A percentile compares a stretch with the other conserved stretches of the same genome.
Conservation (phyloP, 2,329 filamentous ascomycete species). For the Stachybotrys echinatus region DNA sequence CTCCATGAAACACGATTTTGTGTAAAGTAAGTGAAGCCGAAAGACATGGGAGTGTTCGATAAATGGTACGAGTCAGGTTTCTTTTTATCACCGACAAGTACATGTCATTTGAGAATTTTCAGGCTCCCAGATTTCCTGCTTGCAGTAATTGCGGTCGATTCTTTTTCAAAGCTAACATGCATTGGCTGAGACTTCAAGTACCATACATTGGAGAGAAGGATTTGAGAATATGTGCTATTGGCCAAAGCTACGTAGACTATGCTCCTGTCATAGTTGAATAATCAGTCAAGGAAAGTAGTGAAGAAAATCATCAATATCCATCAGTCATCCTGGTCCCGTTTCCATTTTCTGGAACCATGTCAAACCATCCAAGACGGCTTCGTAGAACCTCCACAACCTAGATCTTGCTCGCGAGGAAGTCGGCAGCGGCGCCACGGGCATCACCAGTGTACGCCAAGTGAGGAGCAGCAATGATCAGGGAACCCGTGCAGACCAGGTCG, state of each 20-base stretch:
- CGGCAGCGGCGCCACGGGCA: slow-evolving; percentile 13
- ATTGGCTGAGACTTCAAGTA: too few species aligned
- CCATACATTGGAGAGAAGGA: neutral
- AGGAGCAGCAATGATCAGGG: slow-evolving; percentile 25
- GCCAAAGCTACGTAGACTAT: neutral
- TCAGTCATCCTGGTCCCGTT: too few species aligned
- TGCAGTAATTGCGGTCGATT: too few species aligned
- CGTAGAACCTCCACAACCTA: neutral
- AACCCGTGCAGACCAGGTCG: slow-evolving; percentile 31
- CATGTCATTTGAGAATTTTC: too few species aligned
- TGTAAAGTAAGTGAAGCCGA: too few species aligned
- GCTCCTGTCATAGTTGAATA: neutral
- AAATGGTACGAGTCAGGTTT: too few species aligned
- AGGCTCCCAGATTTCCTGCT: too few species aligned
- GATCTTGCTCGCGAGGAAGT: slow-evolving; percentile 11
- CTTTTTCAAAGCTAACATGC: too few species aligned
- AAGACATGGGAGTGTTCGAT: too few species aligned
- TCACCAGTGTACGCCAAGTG: slow-evolving; percentile 24
- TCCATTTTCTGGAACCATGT: too few species aligned
- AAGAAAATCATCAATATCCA: neutral
- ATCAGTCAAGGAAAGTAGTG: neutral
- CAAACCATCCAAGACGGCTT: neutral
- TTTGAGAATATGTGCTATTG: neutral
- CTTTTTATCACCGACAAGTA: too few species aligned
- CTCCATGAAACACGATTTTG: too few species aligned